Evolutionary conservation across 2,329 filamentous ascomycete species (phyloP).

Genomic region (Fusarium sp.): DNA sequence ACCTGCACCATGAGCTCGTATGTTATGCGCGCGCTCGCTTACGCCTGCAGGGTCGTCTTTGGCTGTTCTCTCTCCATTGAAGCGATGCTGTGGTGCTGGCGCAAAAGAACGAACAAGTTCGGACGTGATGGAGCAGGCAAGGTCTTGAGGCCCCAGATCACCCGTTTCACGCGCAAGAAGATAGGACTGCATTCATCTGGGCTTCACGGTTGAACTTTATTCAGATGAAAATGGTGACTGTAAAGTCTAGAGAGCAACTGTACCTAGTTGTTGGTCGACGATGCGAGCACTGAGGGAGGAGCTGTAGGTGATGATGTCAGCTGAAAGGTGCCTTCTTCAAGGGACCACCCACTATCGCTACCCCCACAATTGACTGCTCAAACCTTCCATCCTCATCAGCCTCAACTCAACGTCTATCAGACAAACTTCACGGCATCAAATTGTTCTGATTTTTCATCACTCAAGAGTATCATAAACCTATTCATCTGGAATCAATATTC

Average conservation of each 20-base stretch:
- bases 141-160: slow-evolving; percentile 70
- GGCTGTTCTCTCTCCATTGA: slow-evolving; percentile 66
- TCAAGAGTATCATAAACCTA: background rate
- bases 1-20: slow-evolving; percentile 80
- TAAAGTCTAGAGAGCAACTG: background rate
- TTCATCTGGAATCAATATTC: too few species aligned
- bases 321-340: slow-evolving; percentile 16
- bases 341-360: slow-evolving; percentile 29
- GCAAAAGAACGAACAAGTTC: slow-evolving; percentile 77
- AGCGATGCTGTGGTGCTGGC: slow-evolving; percentile 74
- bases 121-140: slow-evolving; percentile 74
- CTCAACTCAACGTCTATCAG: slow-evolving; percentile 11
- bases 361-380: slow-evolving; percentile 39
- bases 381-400: slow-evolving; percentile 33
- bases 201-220: background rate
- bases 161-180: slow-evolving; percentile 82
- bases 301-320: slow-evolving; percentile 42
- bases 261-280: slow-evolving; percentile 4
- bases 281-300: background rate
- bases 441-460: background rate
- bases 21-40: slow-evolving; percentile 52
- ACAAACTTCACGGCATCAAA: background rate
- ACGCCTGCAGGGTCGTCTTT: slow-evolving; percentile 33
- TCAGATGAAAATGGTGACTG: background rate
- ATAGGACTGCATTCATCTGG: slow-evolving; percentile 75